Evolutionary conservation across 495 filamentous ascomycete species (phyloP).

Genomic region (Penicillium cinerascens): DNA sequence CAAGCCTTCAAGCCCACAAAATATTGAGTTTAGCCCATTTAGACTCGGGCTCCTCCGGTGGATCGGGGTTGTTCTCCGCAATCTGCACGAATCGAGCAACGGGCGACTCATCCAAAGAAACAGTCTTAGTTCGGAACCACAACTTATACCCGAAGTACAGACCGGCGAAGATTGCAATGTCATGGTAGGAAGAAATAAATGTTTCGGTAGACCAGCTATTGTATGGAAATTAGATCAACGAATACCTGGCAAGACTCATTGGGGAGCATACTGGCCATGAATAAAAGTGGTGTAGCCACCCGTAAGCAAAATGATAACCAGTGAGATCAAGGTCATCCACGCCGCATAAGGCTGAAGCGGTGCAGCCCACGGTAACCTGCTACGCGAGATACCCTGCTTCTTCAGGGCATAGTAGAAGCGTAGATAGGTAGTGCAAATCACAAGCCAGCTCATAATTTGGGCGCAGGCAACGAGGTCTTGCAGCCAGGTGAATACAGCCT

Average conservation of each 20-base stretch:
- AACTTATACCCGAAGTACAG: slow-evolving; percentile 53
- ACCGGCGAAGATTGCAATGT: slow-evolving; percentile 48
- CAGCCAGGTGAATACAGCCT: slow-evolving; percentile 41
- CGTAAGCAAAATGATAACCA: slow-evolving; percentile 44
- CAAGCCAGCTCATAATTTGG: slow-evolving; percentile 52
- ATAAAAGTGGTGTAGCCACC: slow-evolving; percentile 59
- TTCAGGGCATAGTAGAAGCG: slow-evolving; percentile 51
- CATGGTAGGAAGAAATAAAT: slow-evolving; percentile 26
- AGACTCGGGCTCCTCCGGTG: slow-evolving; percentile 9
- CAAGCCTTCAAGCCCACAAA: slow-evolving; percentile 4
- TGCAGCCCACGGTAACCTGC: slow-evolving; percentile 46
- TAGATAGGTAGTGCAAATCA: slow-evolving; percentile 49
- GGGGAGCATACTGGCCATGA: slow-evolving; percentile 30
- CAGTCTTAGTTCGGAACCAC: slow-evolving; percentile 46
- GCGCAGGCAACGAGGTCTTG: slow-evolving; percentile 51
- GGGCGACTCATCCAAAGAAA: slow-evolving; percentile 47
- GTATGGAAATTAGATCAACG: not conserved
- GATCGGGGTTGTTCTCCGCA: slow-evolving; percentile 19
- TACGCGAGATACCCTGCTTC: slow-evolving; percentile 40
- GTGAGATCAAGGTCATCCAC: slow-evolving; percentile 43
- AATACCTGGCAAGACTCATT: not conserved
- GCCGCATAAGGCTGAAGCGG: slow-evolving; percentile 47
- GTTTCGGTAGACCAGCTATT: slow-evolving; percentile 18
- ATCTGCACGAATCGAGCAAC: slow-evolving; percentile 46
- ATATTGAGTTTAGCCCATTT: slow-evolving; percentile 13